Conservation (phyloP, 2,329 filamentous ascomycete species). For the Daldinia sp. region DNA sequence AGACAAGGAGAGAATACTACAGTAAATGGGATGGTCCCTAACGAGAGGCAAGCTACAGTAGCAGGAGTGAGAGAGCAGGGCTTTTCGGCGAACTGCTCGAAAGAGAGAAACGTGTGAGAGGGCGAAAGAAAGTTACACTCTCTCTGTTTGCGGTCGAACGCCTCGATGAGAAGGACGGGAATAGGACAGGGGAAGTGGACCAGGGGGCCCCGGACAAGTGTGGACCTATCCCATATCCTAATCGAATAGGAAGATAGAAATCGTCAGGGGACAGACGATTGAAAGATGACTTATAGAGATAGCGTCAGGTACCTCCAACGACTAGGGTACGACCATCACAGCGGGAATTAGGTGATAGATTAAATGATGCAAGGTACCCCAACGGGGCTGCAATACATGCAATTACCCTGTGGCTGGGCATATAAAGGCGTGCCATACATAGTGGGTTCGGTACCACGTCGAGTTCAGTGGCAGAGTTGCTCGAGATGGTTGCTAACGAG, state of each 20-base stretch:
- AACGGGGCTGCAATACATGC: conserved; percentile 25
- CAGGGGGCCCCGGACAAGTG: conserved; percentile 23
- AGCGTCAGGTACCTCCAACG: conserved; percentile 34
- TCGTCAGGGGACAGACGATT: conserved; percentile 26
- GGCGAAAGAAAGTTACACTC: conserved; percentile 15
- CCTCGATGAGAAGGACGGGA: conserved; percentile 26
- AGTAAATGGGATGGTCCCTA: conserved; percentile 25
- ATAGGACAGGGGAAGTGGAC: conserved; percentile 30
- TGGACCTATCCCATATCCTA: conserved; percentile 19
- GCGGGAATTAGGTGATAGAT: conserved; percentile 7
- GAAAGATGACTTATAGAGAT: conserved; percentile 19
- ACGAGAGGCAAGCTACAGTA: conserved; percentile 32
- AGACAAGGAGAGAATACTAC: conserved; percentile 29
- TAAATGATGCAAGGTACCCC: conserved; percentile 28
- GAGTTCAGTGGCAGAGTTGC: conserved; percentile 9
- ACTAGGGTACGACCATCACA: conserved; percentile 25
- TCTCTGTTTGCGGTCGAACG: conserved; percentile 18
- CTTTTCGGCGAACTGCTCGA: conserved; percentile 11
- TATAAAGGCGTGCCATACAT: conserved; percentile 29
- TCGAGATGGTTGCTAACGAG: conserved; percentile 9
- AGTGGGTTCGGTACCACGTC: conserved; percentile 25
- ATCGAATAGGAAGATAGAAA: conserved; percentile 29
- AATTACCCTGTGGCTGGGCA: conserved; percentile 34
- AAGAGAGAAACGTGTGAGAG: conserved; percentile 28
- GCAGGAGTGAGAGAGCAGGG: conserved; percentile 16